Evolutionary conservation across 1,139 yeast species (phyloP), one percentile per base, ranked within the genome.

Genomic region (Yamadazyma kanchanaburiensis): DNA sequence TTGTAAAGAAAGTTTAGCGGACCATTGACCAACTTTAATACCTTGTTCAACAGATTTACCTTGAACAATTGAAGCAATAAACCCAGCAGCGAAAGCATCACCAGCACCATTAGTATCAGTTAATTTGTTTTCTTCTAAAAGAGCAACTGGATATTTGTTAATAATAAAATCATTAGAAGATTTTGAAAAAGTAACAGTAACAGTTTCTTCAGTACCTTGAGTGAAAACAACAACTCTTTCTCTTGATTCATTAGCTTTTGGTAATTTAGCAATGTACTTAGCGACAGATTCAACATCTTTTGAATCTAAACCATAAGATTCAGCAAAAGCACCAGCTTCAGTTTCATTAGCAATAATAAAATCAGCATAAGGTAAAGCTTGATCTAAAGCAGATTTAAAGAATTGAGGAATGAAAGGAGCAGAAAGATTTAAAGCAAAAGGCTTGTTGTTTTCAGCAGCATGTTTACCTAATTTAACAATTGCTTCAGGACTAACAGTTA

Each of bases 71-170:
- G 89, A 94, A 38, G 96, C 96, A 46, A 89, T 64, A 61, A 91
- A 91, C 35, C 98, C 99, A 54, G 95, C 95, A 37, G 97, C 98
- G 56, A 91, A 91, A 15, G 98, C 97, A 58, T 91, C 99, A 60
- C 98, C 99, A 27, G 98, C 98, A 70, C 98, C 98, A 65, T 91
- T 91, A 55, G 97, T 86, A 67, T 91, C 99, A 35, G 74, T 80
- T 42, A 91, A 74, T 60, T 82, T 70, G 30, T 71, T 64, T 27
- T 75, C 53, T 27, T 76, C 82, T 53, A 91, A 73, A 40, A 80
- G 74, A 48, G 77, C 81, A 33, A 91, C 96, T 31, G 83, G 71
- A 70, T 61, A 78, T 48, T 68, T 66, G 44, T 72, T 59, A 40
- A 74, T 64, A 14, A 56, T 60, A 48, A 58, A 73, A 25, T 70